Percentiles rank a stretch among this genome's conserved stretches.
phyloP scores from a whole-genome alignment of 2,329 filamentous ascomycete genomes.

The Alternaria incomplexa region DNA sequence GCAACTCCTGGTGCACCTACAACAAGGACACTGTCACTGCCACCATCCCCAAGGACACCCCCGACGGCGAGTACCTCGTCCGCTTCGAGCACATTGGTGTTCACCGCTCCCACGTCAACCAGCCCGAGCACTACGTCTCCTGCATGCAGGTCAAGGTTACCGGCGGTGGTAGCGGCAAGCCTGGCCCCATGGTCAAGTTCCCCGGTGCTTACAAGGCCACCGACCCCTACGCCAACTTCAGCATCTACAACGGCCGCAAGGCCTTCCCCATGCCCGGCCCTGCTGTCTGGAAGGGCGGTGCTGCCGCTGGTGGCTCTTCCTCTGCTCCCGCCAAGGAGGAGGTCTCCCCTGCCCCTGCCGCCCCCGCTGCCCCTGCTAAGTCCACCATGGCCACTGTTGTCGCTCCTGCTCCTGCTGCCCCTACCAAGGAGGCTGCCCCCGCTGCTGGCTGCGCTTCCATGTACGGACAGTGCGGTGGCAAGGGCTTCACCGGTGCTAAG shows the following conservation, averaged over 20 bases:
- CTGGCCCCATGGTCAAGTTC: slow-evolving; percentile 41
- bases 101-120: slow-evolving; percentile 32
- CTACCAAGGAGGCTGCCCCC: not conserved
- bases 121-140: slow-evolving; percentile 52
- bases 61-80: slow-evolving; percentile 53
- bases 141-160: slow-evolving; percentile 53
- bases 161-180: slow-evolving; percentile 40
- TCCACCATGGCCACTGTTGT: not conserved
- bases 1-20: slow-evolving; percentile 32
- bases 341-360: not conserved
- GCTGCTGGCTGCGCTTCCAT: slow-evolving; percentile 12
- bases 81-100: slow-evolving; percentile 53
- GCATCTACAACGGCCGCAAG: slow-evolving; percentile 33
- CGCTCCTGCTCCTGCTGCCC: not conserved
- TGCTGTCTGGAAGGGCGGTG: slow-evolving; percentile 20
- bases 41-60: slow-evolving; percentile 47
- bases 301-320: slow-evolving; percentile 3
- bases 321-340: slow-evolving; percentile 15
- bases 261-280: slow-evolving; percentile 23
- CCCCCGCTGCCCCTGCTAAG: slow-evolving; percentile 3
- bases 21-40: slow-evolving; percentile 30
- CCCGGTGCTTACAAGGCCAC: slow-evolving; percentile 42
- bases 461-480: slow-evolving; percentile 24
- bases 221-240: slow-evolving; percentile 35
- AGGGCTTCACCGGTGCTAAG: slow-evolving; percentile 17